phyloP scores from a whole-genome alignment of 371 early-diverging fungal species.

The Conidiobolus coronatus region DNA sequence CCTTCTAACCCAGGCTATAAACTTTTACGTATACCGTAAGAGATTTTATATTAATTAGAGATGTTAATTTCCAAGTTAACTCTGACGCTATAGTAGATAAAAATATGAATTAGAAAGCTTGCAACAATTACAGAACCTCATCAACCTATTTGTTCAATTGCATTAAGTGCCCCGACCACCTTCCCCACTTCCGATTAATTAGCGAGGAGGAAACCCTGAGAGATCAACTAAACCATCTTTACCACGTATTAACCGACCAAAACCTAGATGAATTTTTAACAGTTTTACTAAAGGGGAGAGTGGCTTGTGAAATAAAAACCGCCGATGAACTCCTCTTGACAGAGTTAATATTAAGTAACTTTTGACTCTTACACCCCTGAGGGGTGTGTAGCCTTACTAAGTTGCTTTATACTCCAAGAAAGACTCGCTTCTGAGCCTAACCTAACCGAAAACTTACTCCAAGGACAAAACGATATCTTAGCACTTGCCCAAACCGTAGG shows the following conservation, averaged over 20 bases:
- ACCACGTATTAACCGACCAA: slow-evolving; percentile 58
- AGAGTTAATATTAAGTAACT: slow-evolving; percentile 93
- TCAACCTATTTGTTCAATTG: slow-evolving; percentile 29
- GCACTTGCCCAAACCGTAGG: slow-evolving; percentile 45
- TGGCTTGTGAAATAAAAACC: slow-evolving; percentile 96
- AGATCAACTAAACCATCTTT: slow-evolving; percentile 42
- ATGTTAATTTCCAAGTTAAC: too few relatives aligned
- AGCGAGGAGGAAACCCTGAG: slow-evolving; percentile 41
- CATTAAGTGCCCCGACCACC: slow-evolving; percentile 55
- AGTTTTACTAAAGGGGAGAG: slow-evolving; percentile 94
- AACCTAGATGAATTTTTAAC: slow-evolving; percentile 69
- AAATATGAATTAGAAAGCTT: not conserved
- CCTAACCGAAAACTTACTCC: slow-evolving; percentile 29
- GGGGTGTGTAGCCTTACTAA: slow-evolving; percentile 87
- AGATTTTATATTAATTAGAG: too few relatives aligned
- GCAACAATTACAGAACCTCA: not conserved
- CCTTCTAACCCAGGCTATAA: too few relatives aligned
- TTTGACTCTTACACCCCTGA: slow-evolving; percentile 69
- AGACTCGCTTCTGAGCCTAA: slow-evolving; percentile 24
- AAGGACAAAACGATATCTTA: slow-evolving; percentile 31
- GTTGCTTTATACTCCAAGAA: slow-evolving; percentile 94
- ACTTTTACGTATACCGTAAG: too few relatives aligned
- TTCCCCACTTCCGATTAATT: slow-evolving; percentile 30
- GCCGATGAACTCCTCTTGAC: slow-evolving; percentile 94
- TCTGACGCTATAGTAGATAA: too few relatives aligned